These are phyloP conservation scores for Salpingoeca rosetta DNA, from an alignment of 78 protist species.

Conservation along the genomic window DNA sequence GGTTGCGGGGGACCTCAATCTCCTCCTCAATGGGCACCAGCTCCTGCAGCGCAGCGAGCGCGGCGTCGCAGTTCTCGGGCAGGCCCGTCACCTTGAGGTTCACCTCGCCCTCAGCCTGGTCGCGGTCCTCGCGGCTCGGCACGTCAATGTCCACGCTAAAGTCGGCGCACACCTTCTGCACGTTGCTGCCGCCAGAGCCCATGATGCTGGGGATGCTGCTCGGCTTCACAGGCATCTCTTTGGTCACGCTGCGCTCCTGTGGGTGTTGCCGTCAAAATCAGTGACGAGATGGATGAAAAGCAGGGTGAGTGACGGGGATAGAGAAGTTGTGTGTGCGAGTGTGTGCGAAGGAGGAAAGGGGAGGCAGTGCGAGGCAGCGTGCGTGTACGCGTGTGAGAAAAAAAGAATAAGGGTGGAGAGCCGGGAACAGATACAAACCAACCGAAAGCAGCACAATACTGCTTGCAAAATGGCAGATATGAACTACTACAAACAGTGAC, in stretches of 20 bases:
- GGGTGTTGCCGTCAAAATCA: background rate
- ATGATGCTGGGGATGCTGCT: background rate
- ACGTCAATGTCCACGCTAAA: background rate
- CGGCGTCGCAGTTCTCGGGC: background rate
- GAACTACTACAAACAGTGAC: background rate
- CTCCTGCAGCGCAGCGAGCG: background rate
- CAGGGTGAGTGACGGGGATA: background rate
- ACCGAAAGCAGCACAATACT: too few species aligned
- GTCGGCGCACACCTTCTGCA: background rate
- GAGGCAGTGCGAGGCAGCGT: too few species aligned
- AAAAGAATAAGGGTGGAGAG: background rate
- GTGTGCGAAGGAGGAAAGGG: too few species aligned
- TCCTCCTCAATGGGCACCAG: background rate
- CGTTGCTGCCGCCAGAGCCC: background rate
- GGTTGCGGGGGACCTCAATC: background rate
- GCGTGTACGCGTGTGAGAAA: too few species aligned
- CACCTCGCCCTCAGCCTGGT: background rate
- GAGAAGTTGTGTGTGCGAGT: too few species aligned
- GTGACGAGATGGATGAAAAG: background rate
- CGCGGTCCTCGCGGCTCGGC: background rate
- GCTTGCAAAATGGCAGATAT: background rate
- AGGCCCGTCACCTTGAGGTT: background rate
- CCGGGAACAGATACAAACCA: background rate
- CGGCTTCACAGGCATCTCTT: background rate
- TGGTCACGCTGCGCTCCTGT: too few species aligned